Base-by-base conservation (phyloP, 495 filamentous ascomycete genomes). In the Aspergillus nanangensis region DNA sequence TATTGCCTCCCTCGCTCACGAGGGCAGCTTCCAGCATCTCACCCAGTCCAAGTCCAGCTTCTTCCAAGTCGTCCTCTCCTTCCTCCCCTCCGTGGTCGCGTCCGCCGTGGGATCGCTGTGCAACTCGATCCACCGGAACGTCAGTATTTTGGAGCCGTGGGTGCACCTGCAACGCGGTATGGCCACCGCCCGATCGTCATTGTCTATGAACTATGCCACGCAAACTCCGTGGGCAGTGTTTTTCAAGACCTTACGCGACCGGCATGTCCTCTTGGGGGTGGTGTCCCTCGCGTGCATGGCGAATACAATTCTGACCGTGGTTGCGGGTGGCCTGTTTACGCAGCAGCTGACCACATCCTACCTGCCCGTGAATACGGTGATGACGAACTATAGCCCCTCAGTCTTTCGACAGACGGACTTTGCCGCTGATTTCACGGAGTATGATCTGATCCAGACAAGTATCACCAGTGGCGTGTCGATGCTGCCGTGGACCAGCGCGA, bases 61-160 rank as follows among this genome's bases (percentile, higher is more conserved):
- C 5, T 52, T 71, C 4, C 63, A 67, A 29, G 59, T 69, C 1
- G 45, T 69, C 3, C 50, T 69, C 0, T 71, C 67, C 1, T 62
- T 71, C 22, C 38, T 69, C 8, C 67, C 67, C 9, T 67, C 67
- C 3, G 45, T 71, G 8, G 60, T 71, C 1, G 67, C 67, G 1
- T 69, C 67, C 0, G 56, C 60, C 2, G 65, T 71, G 2, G 59
- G 60, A 8, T 51, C 67, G 3, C 46, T 71, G 8, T 71, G 65
- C 41, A 66, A 58, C 5, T 71, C 67, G 0, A 71, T 71, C 25
- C 61, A 69, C 22, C 63, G 67, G 1, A 69, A 71, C 29, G 47
- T 71, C 19, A 66, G 60, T 19, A 58, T 71, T n/a, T 55, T 71
- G 10, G 67, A 71, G 48, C 67, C 67, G 7, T 71, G 67, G 67